These are phyloP conservation scores for Megacollybia marginata DNA, from an alignment of 768 basidiomycete species.

Conservation along the genomic window DNA sequence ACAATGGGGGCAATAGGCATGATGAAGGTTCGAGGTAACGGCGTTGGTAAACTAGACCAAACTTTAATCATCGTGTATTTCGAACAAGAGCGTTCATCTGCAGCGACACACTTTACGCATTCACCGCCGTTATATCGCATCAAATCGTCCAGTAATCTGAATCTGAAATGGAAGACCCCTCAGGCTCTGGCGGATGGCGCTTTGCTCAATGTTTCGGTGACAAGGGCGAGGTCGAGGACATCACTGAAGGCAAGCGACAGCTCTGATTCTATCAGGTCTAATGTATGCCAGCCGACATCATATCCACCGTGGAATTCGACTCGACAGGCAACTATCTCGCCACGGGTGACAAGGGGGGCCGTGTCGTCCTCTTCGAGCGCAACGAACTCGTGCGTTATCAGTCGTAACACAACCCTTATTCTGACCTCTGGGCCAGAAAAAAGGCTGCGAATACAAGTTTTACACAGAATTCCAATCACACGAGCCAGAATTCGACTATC, in stretches of 20 bases:
- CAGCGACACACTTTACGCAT: constrained; percentile 21
- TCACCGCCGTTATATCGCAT: constrained; percentile 2
- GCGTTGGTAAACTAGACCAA: too few relatives aligned
- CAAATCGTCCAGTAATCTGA: neutral
- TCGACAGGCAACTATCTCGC: constrained; percentile 99
- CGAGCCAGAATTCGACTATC: constrained; percentile 99
- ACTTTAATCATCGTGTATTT: too few relatives aligned
- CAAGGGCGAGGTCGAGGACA: constrained; percentile 99
- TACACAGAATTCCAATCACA: constrained; percentile 99
- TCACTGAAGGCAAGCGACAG: constrained; percentile 71
- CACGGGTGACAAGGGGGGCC: constrained; percentile 98
- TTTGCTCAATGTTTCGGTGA: constrained; percentile 99
- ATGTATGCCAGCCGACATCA: constrained; percentile 84
- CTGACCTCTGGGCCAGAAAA: constrained; percentile 61
- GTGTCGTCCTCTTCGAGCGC: constrained; percentile 97
- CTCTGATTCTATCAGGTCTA: constrained; percentile 6
- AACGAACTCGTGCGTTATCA: constrained; percentile 79
- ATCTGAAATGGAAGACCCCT: constrained; percentile 69
- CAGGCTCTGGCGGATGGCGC: constrained; percentile 88
- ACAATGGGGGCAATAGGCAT: constrained; percentile 91
- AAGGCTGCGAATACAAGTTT: constrained; percentile 99
- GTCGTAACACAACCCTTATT: constrained; percentile 1
- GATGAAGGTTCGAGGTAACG: constrained; percentile 9
- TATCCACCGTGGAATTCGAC: constrained; percentile 99
- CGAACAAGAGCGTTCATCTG: neutral